Percentiles rank a stretch among this genome's conserved stretches.
These are phyloP conservation scores for Chlamydomonas sp. DNA, from an alignment of 139 green algal genomes.

Conservation along the genomic window DNA sequence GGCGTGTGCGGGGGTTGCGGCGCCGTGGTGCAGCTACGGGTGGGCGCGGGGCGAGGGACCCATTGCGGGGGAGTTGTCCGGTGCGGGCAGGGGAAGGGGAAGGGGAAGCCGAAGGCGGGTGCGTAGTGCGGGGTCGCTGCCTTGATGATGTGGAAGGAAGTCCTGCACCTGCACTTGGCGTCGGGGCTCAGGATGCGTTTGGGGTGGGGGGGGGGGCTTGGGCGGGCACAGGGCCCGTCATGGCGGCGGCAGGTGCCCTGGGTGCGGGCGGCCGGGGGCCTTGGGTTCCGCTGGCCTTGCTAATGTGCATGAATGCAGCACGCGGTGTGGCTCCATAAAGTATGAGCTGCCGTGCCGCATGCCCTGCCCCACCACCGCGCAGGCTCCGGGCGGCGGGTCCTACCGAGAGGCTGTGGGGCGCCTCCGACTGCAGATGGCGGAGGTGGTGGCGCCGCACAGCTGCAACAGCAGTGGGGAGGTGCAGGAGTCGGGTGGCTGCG, in stretches of 20 bases:
- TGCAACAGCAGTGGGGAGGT: too few species aligned
- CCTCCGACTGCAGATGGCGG: conserved; percentile 7
- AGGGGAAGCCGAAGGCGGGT: not conserved
- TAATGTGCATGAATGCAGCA: too few species aligned
- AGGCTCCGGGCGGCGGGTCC: not conserved
- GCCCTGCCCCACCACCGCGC: not conserved
- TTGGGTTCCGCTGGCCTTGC: too few species aligned
- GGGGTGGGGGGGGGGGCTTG: too few species aligned
- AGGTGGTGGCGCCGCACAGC: not conserved
- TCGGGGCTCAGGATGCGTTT: not conserved
- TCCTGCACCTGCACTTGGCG: not conserved
- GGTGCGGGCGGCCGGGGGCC: too few species aligned
- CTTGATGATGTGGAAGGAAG: not conserved
- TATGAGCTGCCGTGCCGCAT: not conserved
- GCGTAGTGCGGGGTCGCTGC: not conserved
- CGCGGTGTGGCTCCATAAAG: not conserved
- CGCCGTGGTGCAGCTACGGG: not conserved
- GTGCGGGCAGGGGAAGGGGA: not conserved
- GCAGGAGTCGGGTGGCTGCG: too few species aligned
- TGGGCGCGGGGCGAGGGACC: not conserved
- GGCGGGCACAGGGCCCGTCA: too few species aligned
- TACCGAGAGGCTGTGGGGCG: conserved; percentile 17
- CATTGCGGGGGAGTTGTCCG: not conserved
- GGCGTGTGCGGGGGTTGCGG: conserved; percentile 4
- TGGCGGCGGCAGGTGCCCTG: too few species aligned